A percentile compares a stretch with the other conserved stretches of the same genome.
phyloP scores from a whole-genome alignment of 192 early-diverging fungal genomes.

The Backusella tuberculispora region DNA sequence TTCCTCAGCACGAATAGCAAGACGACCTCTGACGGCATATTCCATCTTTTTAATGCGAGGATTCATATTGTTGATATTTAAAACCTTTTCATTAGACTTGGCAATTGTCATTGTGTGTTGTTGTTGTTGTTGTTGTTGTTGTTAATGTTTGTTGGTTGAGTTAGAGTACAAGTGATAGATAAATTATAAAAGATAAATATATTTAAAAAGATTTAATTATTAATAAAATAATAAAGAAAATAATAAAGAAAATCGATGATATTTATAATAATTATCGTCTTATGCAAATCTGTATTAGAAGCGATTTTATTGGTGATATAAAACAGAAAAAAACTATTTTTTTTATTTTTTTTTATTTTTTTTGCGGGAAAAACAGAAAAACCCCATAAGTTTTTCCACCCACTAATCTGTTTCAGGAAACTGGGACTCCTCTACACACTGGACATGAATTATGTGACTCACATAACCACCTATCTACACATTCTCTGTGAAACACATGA shows the following conservation, averaged over 20 bases:
- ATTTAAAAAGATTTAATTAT: not conserved
- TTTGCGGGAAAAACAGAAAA: no score
- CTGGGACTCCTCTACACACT: slow-evolving; percentile 57
- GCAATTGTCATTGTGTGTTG: slow-evolving; percentile 7
- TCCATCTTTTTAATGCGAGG: slow-evolving; percentile 75
- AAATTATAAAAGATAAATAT: not conserved
- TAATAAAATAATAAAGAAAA: slow-evolving; percentile 4
- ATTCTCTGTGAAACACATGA: slow-evolving; percentile 57
- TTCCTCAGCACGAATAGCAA: slow-evolving; percentile 92
- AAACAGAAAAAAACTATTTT: not conserved
- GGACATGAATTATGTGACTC: slow-evolving; percentile 57
- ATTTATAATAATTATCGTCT: slow-evolving; percentile 1
- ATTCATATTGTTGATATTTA: slow-evolving; percentile 67
- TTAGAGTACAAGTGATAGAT: not conserved
- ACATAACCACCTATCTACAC: slow-evolving; percentile 58
- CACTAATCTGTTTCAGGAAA: slow-evolving; percentile 26
- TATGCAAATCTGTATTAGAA: not conserved
- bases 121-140: not conserved
- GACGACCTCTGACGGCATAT: slow-evolving; percentile 94
- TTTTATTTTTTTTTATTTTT: not conserved
- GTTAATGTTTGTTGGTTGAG: not conserved
- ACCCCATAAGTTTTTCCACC: no score
- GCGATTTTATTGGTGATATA: slow-evolving; percentile 4
- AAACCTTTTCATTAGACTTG: slow-evolving; percentile 23
- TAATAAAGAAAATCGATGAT: not conserved